A percentile compares a stretch with the other conserved stretches of the same genome.
Evolutionary conservation across 495 filamentous ascomycete genomes (phyloP).

Genomic region (Xylaria acuta): DNA sequence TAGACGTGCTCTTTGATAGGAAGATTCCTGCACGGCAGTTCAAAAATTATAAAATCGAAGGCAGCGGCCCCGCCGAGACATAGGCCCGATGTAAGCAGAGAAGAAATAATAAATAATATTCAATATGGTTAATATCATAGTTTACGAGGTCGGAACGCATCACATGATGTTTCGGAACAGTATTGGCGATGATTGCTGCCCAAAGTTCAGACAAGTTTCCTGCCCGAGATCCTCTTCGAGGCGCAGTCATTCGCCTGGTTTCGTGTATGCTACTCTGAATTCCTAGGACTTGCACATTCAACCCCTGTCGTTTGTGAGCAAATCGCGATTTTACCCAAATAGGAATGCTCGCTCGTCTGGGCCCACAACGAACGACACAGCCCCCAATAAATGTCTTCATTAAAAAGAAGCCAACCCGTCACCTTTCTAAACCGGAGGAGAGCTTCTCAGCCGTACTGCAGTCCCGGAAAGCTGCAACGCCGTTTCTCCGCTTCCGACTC

Average conservation of each 20-base stretch:
- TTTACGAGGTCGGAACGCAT: neutral
- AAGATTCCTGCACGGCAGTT: conserved; percentile 61
- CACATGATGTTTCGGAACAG: neutral
- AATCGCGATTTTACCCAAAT: conserved; percentile 13
- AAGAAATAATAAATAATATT: neutral
- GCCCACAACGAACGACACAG: no score
- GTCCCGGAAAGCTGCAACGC: neutral
- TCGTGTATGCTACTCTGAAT: conserved; percentile 1
- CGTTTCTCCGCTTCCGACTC: conserved; percentile 11
- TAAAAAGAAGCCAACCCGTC: conserved; percentile 1
- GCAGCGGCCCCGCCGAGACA: conserved; percentile 18
- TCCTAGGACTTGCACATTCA: neutral
- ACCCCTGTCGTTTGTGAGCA: neutral
- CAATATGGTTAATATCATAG: neutral
- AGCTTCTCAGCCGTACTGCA: neutral
- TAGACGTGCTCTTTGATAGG: conserved; percentile 59
- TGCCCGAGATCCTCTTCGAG: neutral
- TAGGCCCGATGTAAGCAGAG: conserved; percentile 11
- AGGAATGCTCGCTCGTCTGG: neutral
- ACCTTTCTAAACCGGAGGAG: neutral
- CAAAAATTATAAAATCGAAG: conserved; percentile 45
- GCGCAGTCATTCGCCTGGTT: conserved; percentile 20
- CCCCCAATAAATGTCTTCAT: conserved; percentile 9
- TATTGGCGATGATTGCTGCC: conserved; percentile 13
- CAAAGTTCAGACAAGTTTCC: conserved; percentile 5